Evolutionary conservation across 2,329 filamentous ascomycete genomes (phyloP), one percentile per base, ranked within the genome.

Genomic region (Phyllosticta capitalensis): DNA sequence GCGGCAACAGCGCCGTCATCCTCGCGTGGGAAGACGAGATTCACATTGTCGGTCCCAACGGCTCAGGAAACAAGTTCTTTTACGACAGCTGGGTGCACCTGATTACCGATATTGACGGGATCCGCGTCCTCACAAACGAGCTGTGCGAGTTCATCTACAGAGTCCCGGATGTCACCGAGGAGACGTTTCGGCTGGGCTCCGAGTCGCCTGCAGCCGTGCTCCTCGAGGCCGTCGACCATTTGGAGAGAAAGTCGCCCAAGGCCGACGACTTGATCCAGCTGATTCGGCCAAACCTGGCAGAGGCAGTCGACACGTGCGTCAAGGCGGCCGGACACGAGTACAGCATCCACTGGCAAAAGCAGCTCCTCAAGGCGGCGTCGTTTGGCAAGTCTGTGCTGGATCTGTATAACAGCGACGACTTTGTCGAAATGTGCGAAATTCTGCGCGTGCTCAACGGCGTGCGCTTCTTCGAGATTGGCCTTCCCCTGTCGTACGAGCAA

Each of bases 1-100:
- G 94, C 72, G 94, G 94, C 5, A 92, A 94, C 67, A 92, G 97
- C 72, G 90, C 92, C 14, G 88, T 94, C 3, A 84, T 96, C 26
- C 84, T 99, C 66, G 92, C 92, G 0, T 99, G 94, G 94, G 94
- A 97, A 69, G 94, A 99, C 69, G 94, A 99, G 72, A 87, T 99
- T 3, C 94, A 96, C 69, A 81, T 99, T 26, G 88, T 99, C 62
- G 94, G 92, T 0, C 90, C 91, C 0, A 88, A 86, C 45, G 90
- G 90, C 51, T 83, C 88, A 9, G 85, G 88, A 5, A 84, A 81
- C 28, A 85, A 81, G 63, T 94, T 91, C 71, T 92, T 91, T 66
- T 97, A 97, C 72, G 91, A 97, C 68, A 89, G 87, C 9, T 86
- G 90, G 63, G 88, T 99, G 12, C 94, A 97, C 72, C 81, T 97